Percentiles rank a stretch among this genome's conserved stretches.
Evolutionary conservation across 169 alveolate genomes (phyloP).

Genomic region (Babesia sp.): DNA sequence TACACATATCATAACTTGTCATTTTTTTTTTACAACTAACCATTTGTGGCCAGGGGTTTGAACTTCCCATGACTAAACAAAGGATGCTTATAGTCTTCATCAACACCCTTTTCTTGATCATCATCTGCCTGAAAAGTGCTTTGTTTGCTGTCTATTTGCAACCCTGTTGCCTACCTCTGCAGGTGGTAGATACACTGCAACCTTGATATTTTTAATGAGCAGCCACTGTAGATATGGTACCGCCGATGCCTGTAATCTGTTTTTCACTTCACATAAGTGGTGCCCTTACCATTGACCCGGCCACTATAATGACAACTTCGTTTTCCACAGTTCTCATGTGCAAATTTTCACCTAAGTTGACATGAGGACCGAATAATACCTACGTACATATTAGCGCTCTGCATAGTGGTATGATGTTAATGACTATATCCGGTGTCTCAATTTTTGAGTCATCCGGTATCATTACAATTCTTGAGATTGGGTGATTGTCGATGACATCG

Average conservation of each 20-base stretch:
- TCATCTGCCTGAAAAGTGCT: background rate
- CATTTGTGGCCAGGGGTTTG: constrained; percentile 17
- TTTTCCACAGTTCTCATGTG: constrained; percentile 41
- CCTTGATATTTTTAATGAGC: constrained; percentile 32
- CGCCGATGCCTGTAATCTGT: constrained; percentile 16
- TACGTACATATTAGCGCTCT: constrained; percentile 47
- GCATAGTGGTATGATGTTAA: constrained; percentile 28
- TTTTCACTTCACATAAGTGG: background rate
- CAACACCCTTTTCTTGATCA: background rate
- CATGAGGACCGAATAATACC: background rate
- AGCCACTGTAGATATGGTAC: constrained; percentile 57
- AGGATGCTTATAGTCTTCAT: constrained; percentile 27
- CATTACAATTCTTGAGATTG: constrained; percentile 23
- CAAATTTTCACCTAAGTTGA: constrained; percentile 36
- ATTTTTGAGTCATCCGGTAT: constrained; percentile 31
- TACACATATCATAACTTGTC: background rate
- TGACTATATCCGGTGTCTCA: background rate
- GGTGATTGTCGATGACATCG: constrained; percentile 43
- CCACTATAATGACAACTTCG: constrained; percentile 32
- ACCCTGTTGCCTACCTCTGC: constrained; percentile 26
- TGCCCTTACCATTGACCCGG: constrained; percentile 23
- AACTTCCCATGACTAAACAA: constrained; percentile 43
- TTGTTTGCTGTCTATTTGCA: background rate
- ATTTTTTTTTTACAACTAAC: background rate
- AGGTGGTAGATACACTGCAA: constrained; percentile 31